Percentiles rank a stretch among this genome's conserved stretches.
Conservation (phyloP, 345 rosid species). For the Citrus medica region DNA sequence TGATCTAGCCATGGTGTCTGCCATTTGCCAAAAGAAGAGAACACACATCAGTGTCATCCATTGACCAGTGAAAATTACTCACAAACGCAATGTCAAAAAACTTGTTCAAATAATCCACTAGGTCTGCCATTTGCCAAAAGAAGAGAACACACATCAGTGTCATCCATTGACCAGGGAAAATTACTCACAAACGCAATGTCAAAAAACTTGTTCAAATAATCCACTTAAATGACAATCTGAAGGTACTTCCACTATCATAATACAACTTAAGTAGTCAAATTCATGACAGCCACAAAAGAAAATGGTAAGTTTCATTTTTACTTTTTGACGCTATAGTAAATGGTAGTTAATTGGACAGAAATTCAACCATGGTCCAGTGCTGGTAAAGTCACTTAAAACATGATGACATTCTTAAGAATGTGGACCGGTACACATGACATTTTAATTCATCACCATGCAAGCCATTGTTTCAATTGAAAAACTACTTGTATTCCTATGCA, state of each 20-base stretch:
- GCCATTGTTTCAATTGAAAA: background rate
- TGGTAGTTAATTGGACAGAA: background rate
- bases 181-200: background rate
- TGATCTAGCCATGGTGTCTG: conserved; percentile 97
- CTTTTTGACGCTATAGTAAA: too few relatives aligned
- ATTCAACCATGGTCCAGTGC: background rate
- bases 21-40: conserved; percentile 16
- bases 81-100: background rate
- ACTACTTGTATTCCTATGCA: background rate
- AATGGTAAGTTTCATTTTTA: too few relatives aligned
- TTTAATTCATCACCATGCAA: background rate
- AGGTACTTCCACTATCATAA: background rate
- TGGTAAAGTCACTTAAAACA: background rate
- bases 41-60: background rate
- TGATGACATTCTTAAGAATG: background rate
- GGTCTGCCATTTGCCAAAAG: conserved; percentile 55
- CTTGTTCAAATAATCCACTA: background rate
- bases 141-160: background rate
- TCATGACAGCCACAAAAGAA: background rate
- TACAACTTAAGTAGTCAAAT: background rate
- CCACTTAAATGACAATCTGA: background rate
- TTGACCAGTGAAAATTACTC: background rate
- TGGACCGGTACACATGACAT: background rate
- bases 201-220: background rate
- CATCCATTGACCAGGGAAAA: background rate